Base-by-base conservation (phyloP, 2,329 filamentous ascomycete genomes). In the Emergomyces orientalis region DNA sequence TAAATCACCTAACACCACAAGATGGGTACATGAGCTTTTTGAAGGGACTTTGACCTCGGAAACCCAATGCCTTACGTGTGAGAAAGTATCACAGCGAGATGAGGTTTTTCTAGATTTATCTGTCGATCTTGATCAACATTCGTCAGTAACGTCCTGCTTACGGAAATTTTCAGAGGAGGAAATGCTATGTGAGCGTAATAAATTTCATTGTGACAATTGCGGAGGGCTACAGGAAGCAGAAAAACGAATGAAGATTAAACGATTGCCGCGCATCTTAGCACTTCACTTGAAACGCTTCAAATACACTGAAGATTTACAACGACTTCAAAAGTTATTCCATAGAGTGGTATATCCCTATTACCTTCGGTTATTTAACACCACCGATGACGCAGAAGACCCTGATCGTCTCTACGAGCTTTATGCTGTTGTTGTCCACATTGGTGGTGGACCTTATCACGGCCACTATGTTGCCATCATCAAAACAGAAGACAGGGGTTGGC, bases 221-320 rank as follows among this genome's bases (percentile, higher is more conserved):
- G 94, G 94, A 61, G 94, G 94, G 2, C 79, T 99, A 62, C 94
- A 99, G 76, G 94, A 99, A 77, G 94, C 94, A 0, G 94, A 99
- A 76, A 99, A 97, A 80, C 86, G 94, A 67, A 99, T 99, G 94
- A 99, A 97, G 80, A 93, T 99, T 69, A 97, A 99, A 79, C 86
- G 90, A 61, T 78, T 97, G 71, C 94, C 94, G 3, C 91, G 90
- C 71, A 91, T 99, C 64, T 78, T 99, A 66, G 92, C 94, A 4
- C 79, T 99, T 63, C 94, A 99, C 73, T 78, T 99, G 66, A 99
- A 99, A 78, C 86, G 94, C 63, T 99, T 99, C 81, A 97, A 97
- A 78, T 99, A 97, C 73, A 97, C 93, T 2, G 94, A 97, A 73
- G 93, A 97, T 74, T 85, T 95, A 71, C 94, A 92, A 67, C 86